Evolutionary conservation across 345 rosid species (phyloP).

Genomic region (Eucalyptus microcorys): DNA sequence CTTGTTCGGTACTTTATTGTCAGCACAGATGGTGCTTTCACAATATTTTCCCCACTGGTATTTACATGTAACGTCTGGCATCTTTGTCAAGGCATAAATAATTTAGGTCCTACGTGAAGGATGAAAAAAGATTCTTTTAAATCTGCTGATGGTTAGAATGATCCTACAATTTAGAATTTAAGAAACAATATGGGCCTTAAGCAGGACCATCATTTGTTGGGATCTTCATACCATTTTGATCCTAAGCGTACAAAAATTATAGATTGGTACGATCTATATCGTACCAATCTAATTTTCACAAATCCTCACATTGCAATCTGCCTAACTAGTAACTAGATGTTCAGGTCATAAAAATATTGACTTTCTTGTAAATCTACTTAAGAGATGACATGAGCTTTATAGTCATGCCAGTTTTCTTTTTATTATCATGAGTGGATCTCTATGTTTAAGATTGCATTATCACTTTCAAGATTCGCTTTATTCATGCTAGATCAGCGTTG

Average conservation of each 20-base stretch:
- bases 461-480: background rate
- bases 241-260: background rate
- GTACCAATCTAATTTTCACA: background rate
- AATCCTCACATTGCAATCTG: background rate
- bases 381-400: background rate
- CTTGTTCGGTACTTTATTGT: background rate
- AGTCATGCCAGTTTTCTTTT: background rate
- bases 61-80: background rate
- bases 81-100: background rate
- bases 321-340: background rate
- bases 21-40: background rate
- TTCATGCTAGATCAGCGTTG: background rate
- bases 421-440: background rate
- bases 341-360: background rate
- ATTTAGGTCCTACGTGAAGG: background rate
- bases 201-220: background rate
- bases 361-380: background rate
- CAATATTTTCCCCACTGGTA: background rate
- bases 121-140: background rate
- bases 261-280: background rate
- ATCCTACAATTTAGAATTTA: background rate
- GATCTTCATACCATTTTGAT: background rate
- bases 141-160: background rate
- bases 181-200: background rate
- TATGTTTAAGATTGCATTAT: background rate